Evolutionary conservation across 2,329 filamentous ascomycete species (phyloP), one percentile per base, ranked within the genome.

Genomic region (Colletotrichum sidae): DNA sequence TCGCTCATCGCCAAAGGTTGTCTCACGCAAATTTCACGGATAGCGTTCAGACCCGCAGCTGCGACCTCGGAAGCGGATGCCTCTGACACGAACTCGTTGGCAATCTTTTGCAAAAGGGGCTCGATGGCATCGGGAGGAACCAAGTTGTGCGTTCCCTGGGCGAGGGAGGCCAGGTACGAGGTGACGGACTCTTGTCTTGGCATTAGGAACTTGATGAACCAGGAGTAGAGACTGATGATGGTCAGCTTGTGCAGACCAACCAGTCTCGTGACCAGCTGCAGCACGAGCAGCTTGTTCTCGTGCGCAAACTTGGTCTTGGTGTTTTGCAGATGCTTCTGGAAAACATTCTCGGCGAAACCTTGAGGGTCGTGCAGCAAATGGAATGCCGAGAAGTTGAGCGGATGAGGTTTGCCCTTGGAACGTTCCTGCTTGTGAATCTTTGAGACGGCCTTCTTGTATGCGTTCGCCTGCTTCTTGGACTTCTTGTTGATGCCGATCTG

Each of bases 41-140:
- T 98, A 12, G 94, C 92, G 76, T 98, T 97, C 59, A 99, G 84
- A 73, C 95, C 96, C 5, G 96, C 95, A 4, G 94, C 90, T 1
- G 93, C 93, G 37, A 99, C 95, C 77, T 98, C 94, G 4, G 92
- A 87, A 1, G 96, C 94, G 0, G 94, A 90, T 1, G 93, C 96
- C 80, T 99, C 96, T 0, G 94, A 97, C 2, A 99, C 95, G 74
- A 99, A 99, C 76, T 99, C 96, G 74, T 98, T 97, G 38, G 96
- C 95, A 72, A 99, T 98, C 81, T 97, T 98, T 76, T 93, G 90
- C 2, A 99, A 84, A 5, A 98, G 81, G 0, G 96, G 95, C 76
- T 98, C 94, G 10, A 99, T 83, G 0, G 90, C 92, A 82, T 99
- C 96, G 0, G 95, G 95, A 0, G 96, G 96, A 0, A 99, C 94